Evolutionary conservation across 495 filamentous ascomycete species (phyloP), one percentile per base, ranked within the genome.

Genomic region (Cudoniella acicularis): DNA sequence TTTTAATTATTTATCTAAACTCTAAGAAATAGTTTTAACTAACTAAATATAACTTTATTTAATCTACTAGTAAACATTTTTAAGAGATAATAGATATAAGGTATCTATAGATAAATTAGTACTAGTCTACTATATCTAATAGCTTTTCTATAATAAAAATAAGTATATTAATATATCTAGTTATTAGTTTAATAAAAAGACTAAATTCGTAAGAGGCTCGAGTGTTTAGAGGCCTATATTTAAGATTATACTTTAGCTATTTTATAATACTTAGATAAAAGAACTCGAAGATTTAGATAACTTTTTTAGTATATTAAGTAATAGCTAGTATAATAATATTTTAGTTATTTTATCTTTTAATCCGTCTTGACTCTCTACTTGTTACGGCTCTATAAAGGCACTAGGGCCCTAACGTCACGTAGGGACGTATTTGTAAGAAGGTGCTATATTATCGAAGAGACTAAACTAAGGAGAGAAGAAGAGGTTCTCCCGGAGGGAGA

Each of bases 111-210:
- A 46, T 40, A 25, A 43, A 16, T 55, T 26, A 55, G 30, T 13
- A 55, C 30, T 55, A 23, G 52, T 55, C 11, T 23, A 4, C 36
- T 26, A 46, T 55, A 46, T 55, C 30, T 17, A 55, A 30, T 21
- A 55, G 45, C 1, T 55, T 55, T 55, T 55, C 21, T 21, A n/a
- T 24, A 21, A 55, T 55, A 25, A 55, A 42, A 55, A 55, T 6
- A 55, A 9, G 52, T 8, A 55, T 43, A 6, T 43, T 41, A 45
- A n/a, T 43, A 17, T 55, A 55, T 55, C 52, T 55, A 45, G 52
- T 45, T 55, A 26, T 45, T 55, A 17, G 52, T 45, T 55, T 55
- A 4, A 54, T 54, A 45, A 30, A 55, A 30, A 55, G 30, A 13
- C 30, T 36, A 36, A 36, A 6, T 36, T 13, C 30, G 30, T 6